These are phyloP conservation scores for Porphyrellus cyaneotinctus DNA, from an alignment of 768 basidiomycete genomes.

Conservation along the genomic window DNA sequence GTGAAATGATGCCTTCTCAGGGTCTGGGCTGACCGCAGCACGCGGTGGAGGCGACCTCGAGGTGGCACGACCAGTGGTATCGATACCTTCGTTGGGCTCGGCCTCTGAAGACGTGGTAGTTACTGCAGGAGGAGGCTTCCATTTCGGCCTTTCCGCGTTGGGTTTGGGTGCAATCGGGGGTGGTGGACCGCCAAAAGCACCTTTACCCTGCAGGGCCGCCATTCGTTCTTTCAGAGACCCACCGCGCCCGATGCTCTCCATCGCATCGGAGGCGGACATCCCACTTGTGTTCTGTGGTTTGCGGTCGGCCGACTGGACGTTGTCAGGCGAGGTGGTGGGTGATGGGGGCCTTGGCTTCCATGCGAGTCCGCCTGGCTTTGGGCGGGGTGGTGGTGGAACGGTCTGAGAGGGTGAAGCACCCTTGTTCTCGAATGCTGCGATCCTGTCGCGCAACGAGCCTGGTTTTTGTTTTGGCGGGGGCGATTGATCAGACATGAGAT, in stretches of 20 bases:
- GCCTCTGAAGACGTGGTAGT: constrained; percentile 36
- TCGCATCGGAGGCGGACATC: constrained; percentile 85
- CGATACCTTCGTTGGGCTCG: constrained; percentile 36
- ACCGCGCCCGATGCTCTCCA: constrained; percentile 75
- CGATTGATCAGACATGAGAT: constrained; percentile 56
- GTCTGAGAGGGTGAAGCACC: constrained; percentile 31
- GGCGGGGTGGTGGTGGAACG: constrained; percentile 32
- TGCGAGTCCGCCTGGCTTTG: constrained; percentile 61
- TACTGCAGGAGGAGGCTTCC: constrained; percentile 73
- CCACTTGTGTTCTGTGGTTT: constrained; percentile 33
- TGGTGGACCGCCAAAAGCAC: constrained; percentile 62
- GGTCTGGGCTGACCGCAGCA: constrained; percentile 12
- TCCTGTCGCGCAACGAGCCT: constrained; percentile 81
- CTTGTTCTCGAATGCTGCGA: constrained; percentile 79
- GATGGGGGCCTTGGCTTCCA: constrained; percentile 69
- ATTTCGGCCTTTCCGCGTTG: constrained; percentile 67
- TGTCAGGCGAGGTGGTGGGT: constrained; percentile 36
- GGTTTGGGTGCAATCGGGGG: constrained; percentile 51
- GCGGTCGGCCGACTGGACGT: constrained; percentile 13
- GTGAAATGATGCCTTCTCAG: constrained; percentile 13
- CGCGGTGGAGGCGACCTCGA: constrained; percentile 37
- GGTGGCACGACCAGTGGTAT: constrained; percentile 21
- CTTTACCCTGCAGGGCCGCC: constrained; percentile 86
- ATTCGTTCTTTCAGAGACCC: constrained; percentile 90
- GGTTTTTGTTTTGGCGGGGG: constrained; percentile 60